Evolutionary conservation across 441 rosid genomes (phyloP).

Genomic region (Omphalea diandra): DNA sequence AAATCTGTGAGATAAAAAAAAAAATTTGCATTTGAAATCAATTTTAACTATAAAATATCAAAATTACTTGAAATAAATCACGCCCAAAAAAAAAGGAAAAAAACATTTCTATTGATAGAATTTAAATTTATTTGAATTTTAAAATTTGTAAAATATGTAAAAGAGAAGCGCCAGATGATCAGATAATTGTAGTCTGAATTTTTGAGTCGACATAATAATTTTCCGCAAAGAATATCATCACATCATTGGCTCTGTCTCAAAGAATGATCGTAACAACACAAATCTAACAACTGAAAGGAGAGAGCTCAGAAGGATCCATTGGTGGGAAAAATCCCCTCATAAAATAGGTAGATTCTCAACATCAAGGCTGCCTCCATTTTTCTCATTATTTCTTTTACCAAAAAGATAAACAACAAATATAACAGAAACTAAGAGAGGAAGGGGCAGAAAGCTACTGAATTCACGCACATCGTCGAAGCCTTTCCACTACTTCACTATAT

Average conservation of each 20-base stretch:
- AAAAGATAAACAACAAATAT: background rate
- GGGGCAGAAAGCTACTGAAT: background rate
- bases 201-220: conserved; percentile 57
- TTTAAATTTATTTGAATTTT: too few relatives aligned
- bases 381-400: background rate
- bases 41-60: too few relatives aligned
- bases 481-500: background rate
- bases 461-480: too few relatives aligned
- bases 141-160: background rate
- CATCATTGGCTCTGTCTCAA: conserved; percentile 40
- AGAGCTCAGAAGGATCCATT: conserved; percentile 97
- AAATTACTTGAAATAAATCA: too few relatives aligned
- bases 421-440: background rate
- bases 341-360: conserved; percentile 83
- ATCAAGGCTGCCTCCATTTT: conserved; percentile 52
- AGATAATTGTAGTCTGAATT: conserved; percentile 96
- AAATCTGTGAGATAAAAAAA: too few relatives aligned
- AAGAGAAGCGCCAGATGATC: conserved; percentile 46
- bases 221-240: conserved; percentile 62
- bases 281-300: background rate
- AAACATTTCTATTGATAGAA: too few relatives aligned
- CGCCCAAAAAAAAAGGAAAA: too few relatives aligned
- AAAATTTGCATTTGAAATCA: too few relatives aligned
- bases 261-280: background rate
- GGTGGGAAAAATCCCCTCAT: conserved; percentile 52